These are phyloP conservation scores for Pythium myriotylum DNA, from an alignment of 352 stramenopile genomes.

Conservation along the genomic window DNA sequence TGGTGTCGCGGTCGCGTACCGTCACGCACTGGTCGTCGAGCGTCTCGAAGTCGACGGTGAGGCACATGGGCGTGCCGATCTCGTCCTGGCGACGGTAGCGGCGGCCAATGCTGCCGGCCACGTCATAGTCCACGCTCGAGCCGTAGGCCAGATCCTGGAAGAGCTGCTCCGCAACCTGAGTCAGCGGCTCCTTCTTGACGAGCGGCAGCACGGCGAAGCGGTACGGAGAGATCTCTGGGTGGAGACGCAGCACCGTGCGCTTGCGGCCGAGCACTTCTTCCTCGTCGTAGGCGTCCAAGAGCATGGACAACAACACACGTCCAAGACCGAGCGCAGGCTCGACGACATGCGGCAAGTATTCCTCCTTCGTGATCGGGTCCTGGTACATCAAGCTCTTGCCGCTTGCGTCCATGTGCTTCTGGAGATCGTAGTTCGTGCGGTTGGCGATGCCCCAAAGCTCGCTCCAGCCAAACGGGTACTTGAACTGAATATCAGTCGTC, in stretches of 20 bases:
- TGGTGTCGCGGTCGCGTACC: constrained; percentile 95
- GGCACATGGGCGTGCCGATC: constrained; percentile 96
- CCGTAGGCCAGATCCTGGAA: constrained; percentile 88
- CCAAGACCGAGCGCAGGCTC: constrained; percentile 91
- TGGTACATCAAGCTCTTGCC: constrained; percentile 89
- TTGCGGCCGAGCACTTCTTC: constrained; percentile 89
- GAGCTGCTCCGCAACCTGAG: constrained; percentile 88
- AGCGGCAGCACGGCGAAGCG: constrained; percentile 92
- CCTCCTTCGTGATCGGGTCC: constrained; percentile 63
- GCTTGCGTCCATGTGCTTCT: constrained; percentile 93
- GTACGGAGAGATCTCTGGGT: constrained; percentile 94
- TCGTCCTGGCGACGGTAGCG: constrained; percentile 97
- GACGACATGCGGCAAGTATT: constrained; percentile 96
- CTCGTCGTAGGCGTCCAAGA: constrained; percentile 95
- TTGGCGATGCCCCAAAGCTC: constrained; percentile 97
- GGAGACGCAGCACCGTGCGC: constrained; percentile 90
- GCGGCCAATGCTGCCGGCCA: constrained; percentile 84
- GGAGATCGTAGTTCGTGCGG: constrained; percentile 96
- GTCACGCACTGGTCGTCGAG: constrained; percentile 96
- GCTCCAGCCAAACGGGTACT: constrained; percentile 96
- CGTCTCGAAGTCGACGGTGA: constrained; percentile 98
- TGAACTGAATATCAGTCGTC: constrained; percentile 98
- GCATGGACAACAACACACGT: constrained; percentile 92
- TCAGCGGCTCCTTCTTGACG: constrained; percentile 94
- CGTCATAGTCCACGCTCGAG: constrained; percentile 93